Evolutionary conservation across 805 yeast species (phyloP), one percentile per base, ranked within the genome.

Genomic region (Cyberlindnera euphorbiiphila): DNA sequence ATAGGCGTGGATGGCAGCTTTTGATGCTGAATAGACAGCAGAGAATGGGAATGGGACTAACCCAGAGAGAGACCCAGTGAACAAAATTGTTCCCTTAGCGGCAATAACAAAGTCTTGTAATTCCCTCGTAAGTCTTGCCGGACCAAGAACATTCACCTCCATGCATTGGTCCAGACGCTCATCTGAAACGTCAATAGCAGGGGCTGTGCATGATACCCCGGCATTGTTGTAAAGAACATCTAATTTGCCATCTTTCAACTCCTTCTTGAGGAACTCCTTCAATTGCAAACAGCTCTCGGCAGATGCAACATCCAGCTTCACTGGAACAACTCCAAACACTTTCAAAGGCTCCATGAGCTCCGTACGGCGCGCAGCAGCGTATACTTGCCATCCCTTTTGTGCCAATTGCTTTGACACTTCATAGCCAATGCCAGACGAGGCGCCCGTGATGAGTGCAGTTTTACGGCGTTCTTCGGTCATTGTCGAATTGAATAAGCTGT

Each of bases 1-100:
- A 52, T 78, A 85, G 47, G 74, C 80, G 48, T 82, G 86, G 39
- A 85, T 76, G 0, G 91, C 89, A 6, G 89, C 85, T 51, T 85
- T 85, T 1, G 82, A 57, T 2, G 89, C 70, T 18, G 80, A 71
- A 53, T 85, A 85, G 21, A 78, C 64, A 11, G 81, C 66, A 1
- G 81, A 76, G 57, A 78, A 83, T 18, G 94, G 94, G 62, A 84
- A 77, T 3, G 85, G 78, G 11, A 71, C 60, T n/a, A 76, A 39
- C 1, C 86, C 93, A 11, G 82, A 73, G 3, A 80, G 57, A 3
- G 89, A 81, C 2, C 93, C 93, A 0, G 91, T 83, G 59, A 81
- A 82, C 0, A 80, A 76, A 38, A 85, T 72, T 0, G 76, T 72
- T 3, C 91, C 93, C 49, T 78, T 68, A 2, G 84, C 77, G 25